phyloP scores from a whole-genome alignment of 169 alveolate genomes.

The Pseudocohnilembus persalinus region DNA sequence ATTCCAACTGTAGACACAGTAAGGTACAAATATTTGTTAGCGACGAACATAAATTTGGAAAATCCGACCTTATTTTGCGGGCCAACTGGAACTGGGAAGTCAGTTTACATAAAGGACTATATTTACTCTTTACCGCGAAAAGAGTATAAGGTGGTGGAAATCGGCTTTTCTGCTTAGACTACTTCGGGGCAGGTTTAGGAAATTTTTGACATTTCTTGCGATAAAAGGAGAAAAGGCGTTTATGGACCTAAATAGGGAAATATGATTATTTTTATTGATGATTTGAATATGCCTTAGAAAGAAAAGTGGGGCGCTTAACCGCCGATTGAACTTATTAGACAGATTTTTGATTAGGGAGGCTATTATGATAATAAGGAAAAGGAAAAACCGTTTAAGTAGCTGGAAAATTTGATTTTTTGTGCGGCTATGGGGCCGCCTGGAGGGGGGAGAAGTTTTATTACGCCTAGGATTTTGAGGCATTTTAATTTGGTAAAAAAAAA shows the following conservation, averaged over 20 bases:
- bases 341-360: conserved; percentile 72
- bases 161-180: conserved; percentile 94
- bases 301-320: conserved; percentile 90
- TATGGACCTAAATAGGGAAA: conserved; percentile 80
- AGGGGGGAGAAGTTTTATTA: conserved; percentile 86
- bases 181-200: conserved; percentile 91
- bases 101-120: conserved; percentile 76
- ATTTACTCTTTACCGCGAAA: conserved; percentile 80
- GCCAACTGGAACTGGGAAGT: conserved; percentile 95
- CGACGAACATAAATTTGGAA: conserved; percentile 60
- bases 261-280: conserved; percentile 87
- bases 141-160: conserved; percentile 79
- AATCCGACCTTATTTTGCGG: conserved; percentile 89
- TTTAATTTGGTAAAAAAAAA: conserved; percentile 73
- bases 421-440: conserved; percentile 92
- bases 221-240: conserved; percentile 83
- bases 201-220: conserved; percentile 90
- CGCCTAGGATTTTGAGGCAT: conserved; percentile 84
- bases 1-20: conserved; percentile 90
- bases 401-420: conserved; percentile 68
- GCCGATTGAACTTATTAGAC: conserved; percentile 88
- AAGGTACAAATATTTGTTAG: conserved; percentile 76
- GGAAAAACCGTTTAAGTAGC: conserved; percentile 66
- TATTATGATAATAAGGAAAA: conserved; percentile 76
- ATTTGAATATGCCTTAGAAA: conserved; percentile 89